phyloP scores from a whole-genome alignment of 441 rosid genomes.

The Pelargonium cotyledonis region DNA sequence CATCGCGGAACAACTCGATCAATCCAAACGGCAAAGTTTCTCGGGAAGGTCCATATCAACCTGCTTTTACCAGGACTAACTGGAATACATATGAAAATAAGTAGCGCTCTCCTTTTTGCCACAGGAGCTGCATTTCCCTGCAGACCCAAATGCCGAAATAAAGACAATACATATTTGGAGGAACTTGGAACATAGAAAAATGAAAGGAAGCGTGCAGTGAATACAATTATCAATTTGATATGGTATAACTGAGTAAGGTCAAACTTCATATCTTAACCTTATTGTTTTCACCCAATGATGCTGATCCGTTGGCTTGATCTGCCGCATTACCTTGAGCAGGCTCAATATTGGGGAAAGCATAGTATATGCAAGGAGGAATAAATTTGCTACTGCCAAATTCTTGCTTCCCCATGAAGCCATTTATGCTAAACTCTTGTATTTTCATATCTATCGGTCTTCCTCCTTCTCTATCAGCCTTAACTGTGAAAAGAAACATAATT shows the following conservation, averaged over 20 bases:
- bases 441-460: constrained; percentile 63
- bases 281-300: constrained; percentile 27
- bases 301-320: constrained; percentile 26
- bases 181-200: neutral
- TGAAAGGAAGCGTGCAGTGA: neutral
- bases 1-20: constrained; percentile 78
- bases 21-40: constrained; percentile 56
- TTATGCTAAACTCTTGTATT: constrained; percentile 38
- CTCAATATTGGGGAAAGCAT: constrained; percentile 33
- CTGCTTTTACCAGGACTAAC: constrained; percentile 88
- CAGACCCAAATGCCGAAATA: constrained; percentile 24
- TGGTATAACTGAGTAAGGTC: too few relatives aligned
- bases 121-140: neutral
- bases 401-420: constrained; percentile 53
- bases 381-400: constrained; percentile 53
- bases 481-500: constrained; percentile 29
- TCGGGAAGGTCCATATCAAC: constrained; percentile 74
- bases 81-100: constrained; percentile 76
- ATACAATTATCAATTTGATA: neutral
- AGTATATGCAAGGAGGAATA: constrained; percentile 66
- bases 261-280: constrained; percentile 31
- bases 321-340: neutral
- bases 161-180: neutral
- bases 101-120: constrained; percentile 32
- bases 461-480: constrained; percentile 75